Evolutionary conservation across 768 basidiomycete species (phyloP).

Genomic region (Suillus fuscotomentosus): DNA sequence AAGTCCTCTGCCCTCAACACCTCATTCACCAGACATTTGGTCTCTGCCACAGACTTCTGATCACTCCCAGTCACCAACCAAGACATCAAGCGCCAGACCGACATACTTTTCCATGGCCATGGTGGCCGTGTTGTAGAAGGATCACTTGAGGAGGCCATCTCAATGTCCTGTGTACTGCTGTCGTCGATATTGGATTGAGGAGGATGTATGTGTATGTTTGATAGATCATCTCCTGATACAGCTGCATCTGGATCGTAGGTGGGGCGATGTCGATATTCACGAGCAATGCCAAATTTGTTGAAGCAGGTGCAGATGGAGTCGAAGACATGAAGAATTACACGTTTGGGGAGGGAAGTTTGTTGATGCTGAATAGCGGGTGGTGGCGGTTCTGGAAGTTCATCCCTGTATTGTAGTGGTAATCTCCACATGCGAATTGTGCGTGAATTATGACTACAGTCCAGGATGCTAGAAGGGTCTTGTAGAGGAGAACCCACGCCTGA

Average conservation of each 20-base stretch:
- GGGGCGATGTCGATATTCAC: conserved; percentile 13
- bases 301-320: conserved; percentile 14
- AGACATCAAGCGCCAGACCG: conserved; percentile 25
- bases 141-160: background rate
- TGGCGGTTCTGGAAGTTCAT: conserved; percentile 11
- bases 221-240: background rate
- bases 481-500: no score
- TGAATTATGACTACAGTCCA: background rate
- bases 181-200: background rate
- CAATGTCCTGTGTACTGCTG: background rate
- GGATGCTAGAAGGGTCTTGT: no score
- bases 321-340: conserved; percentile 14
- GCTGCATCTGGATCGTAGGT: conserved; percentile 6
- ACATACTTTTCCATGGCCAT: conserved; percentile 10
- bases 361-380: background rate
- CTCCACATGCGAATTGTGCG: background rate
- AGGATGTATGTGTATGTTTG: background rate
- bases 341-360: background rate
- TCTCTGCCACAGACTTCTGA: conserved; percentile 23
- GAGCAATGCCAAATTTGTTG: conserved; percentile 16
- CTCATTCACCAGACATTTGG: conserved; percentile 25
- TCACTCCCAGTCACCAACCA: conserved; percentile 29
- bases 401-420: conserved; percentile 1
- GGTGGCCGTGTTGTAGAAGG: conserved; percentile 7
- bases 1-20: conserved; percentile 26